Percentiles rank a stretch among this genome's conserved stretches.
phyloP scores from a whole-genome alignment of 805 yeast genomes.

The Nakazawaea ernobii region DNA sequence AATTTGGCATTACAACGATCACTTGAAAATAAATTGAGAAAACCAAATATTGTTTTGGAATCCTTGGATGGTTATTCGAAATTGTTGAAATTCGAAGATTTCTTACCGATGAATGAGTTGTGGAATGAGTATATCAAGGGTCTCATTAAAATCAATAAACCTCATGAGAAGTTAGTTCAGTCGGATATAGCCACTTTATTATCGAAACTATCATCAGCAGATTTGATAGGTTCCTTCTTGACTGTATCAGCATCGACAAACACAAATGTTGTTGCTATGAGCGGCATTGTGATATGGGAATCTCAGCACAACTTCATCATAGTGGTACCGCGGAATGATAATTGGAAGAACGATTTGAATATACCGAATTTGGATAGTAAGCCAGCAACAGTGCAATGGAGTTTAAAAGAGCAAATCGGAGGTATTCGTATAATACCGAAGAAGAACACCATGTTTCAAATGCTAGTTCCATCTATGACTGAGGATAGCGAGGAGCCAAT shows the following conservation, averaged over 20 bases:
- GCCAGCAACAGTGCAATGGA: not conserved
- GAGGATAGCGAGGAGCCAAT: conserved; percentile 30
- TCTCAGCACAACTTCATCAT: conserved; percentile 67
- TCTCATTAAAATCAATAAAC: conserved; percentile 34
- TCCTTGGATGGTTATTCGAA: conserved; percentile 27
- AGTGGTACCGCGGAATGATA: conserved; percentile 39
- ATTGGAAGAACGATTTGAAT: conserved; percentile 27
- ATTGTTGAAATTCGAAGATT: conserved; percentile 49
- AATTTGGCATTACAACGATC: conserved; percentile 34
- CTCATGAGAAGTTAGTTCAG: conserved; percentile 2
- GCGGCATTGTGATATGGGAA: conserved; percentile 83
- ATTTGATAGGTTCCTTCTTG: conserved; percentile 71
- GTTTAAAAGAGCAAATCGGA: conserved; percentile 36
- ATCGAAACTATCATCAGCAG: conserved; percentile 66
- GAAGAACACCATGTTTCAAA: conserved; percentile 55
- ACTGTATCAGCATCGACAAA: conserved; percentile 55
- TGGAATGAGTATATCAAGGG: conserved; percentile 72
- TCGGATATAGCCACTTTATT: conserved; percentile 28
- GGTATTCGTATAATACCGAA: conserved; percentile 67
- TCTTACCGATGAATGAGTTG: conserved; percentile 34
- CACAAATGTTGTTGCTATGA: conserved; percentile 48
- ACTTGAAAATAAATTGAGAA: conserved; percentile 31
- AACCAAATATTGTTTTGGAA: conserved; percentile 16
- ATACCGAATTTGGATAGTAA: conserved; percentile 14
- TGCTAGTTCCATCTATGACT: conserved; percentile 33